Evolutionary conservation across 305 asterid species (phyloP).

Genomic region (Fraxinus greggii): DNA sequence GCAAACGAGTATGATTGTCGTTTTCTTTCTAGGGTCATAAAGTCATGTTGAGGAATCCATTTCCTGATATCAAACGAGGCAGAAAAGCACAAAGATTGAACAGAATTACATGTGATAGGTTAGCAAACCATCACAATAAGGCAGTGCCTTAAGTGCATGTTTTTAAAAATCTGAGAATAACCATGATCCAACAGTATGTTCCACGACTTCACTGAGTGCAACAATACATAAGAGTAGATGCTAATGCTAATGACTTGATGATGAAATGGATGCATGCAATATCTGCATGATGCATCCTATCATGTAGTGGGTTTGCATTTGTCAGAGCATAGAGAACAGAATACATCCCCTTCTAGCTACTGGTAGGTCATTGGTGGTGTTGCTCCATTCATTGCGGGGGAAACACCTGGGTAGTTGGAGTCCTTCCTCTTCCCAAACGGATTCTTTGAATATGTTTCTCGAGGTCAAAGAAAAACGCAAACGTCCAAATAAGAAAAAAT

Average conservation of each 20-base stretch:
- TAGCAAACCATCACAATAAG: conserved; percentile 12
- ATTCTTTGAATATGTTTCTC: conserved; percentile 83
- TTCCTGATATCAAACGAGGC: not conserved
- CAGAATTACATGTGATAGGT: conserved; percentile 16
- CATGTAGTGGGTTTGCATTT: conserved; percentile 53
- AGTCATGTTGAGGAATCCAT: not conserved
- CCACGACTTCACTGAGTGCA: conserved; percentile 43
- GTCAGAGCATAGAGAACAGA: conserved; percentile 68
- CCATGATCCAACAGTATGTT: conserved; percentile 43
- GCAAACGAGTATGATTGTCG: not conserved
- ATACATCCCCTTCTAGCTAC: conserved; percentile 93
- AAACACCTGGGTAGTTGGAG: conserved; percentile 40
- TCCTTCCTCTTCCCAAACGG: conserved; percentile 96
- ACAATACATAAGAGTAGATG: conserved; percentile 49
- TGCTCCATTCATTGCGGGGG: conserved; percentile 57
- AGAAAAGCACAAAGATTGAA: not conserved
- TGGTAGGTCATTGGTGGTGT: conserved; percentile 67
- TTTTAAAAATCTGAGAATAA: conserved; percentile 37
- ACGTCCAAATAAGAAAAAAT: not conserved
- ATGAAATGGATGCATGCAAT: conserved; percentile 81
- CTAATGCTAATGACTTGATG: conserved; percentile 77
- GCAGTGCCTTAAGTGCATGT: conserved; percentile 46
- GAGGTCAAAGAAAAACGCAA: conserved; percentile 59
- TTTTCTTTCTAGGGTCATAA: not conserved
- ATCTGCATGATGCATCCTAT: conserved; percentile 90